Evolutionary conservation across 2,329 filamentous ascomycete species (phyloP).

Genomic region (Cladosporium phlei): DNA sequence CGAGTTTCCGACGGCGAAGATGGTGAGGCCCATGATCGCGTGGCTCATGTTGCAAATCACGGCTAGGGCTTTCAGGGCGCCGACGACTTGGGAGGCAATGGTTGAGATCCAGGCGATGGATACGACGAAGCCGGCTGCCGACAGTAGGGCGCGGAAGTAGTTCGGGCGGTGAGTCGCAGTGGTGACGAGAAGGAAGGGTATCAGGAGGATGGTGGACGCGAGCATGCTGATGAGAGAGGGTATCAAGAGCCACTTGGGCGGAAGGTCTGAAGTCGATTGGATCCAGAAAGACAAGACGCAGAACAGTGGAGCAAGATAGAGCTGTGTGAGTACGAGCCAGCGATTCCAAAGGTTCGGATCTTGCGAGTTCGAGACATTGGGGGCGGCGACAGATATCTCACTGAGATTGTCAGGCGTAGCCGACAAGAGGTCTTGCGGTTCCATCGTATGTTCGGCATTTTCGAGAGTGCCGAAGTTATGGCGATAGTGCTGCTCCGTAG

Average conservation of each 20-base stretch:
- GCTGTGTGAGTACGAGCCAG: slow-evolving; percentile 81
- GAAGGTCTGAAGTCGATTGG: slow-evolving; percentile 46
- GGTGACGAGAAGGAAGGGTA: slow-evolving; percentile 64
- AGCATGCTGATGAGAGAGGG: slow-evolving; percentile 40
- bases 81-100: slow-evolving; percentile 92
- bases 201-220: slow-evolving; percentile 62
- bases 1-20: slow-evolving; percentile 95
- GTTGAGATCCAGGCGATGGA: slow-evolving; percentile 95
- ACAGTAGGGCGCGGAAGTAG: slow-evolving; percentile 68
- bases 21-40: slow-evolving; percentile 86
- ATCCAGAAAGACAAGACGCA: slow-evolving; percentile 61
- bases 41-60: slow-evolving; percentile 91
- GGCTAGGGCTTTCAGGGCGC: slow-evolving; percentile 85
- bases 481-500: slow-evolving; percentile 24
- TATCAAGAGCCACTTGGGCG: slow-evolving; percentile 52
- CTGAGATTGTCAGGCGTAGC: slow-evolving; percentile 3
- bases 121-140: slow-evolving; percentile 85
- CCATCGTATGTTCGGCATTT: background rate
- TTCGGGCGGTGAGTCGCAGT: slow-evolving; percentile 61
- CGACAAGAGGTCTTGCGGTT: background rate
- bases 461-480: slow-evolving; percentile 21
- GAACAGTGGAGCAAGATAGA: slow-evolving; percentile 83
- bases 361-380: slow-evolving; percentile 3
- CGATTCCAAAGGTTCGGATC: slow-evolving; percentile 65
- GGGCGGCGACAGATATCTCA: slow-evolving; percentile 9